phyloP scores from a whole-genome alignment of 768 basidiomycete species.

The Leccinum boreale region DNA sequence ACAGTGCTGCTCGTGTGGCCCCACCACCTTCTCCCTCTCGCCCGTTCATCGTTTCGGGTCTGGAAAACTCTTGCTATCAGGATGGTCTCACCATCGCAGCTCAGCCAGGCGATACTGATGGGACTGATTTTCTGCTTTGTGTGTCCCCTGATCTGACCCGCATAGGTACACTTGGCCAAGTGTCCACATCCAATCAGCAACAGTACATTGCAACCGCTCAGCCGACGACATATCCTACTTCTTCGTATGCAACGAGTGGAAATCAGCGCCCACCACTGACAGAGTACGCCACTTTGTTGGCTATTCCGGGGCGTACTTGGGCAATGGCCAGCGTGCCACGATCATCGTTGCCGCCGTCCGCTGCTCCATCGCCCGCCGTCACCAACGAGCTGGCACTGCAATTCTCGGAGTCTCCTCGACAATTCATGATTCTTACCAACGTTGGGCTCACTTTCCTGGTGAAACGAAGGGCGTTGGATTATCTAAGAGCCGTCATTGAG shows the following conservation, averaged over 20 bases:
- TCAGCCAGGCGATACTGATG: constrained; percentile 73
- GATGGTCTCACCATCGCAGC: constrained; percentile 66
- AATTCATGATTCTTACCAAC: constrained; percentile 88
- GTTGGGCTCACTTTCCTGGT: constrained; percentile 77
- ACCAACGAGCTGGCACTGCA: constrained; percentile 83
- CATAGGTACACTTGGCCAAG: constrained; percentile 66
- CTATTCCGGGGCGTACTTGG: constrained; percentile 83
- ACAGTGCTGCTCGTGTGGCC: constrained; percentile 42
- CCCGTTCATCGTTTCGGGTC: constrained; percentile 53
- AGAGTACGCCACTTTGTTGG: constrained; percentile 74
- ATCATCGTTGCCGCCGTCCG: constrained; percentile 31
- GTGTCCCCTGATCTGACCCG: constrained; percentile 72
- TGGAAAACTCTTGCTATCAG: constrained; percentile 64
- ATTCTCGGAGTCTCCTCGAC: constrained; percentile 68
- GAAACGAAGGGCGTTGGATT: constrained; percentile 83
- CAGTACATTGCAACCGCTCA: constrained; percentile 35
- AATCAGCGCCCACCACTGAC: constrained; percentile 61
- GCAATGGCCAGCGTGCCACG: constrained; percentile 63
- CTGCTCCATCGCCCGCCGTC: constrained; percentile 47
- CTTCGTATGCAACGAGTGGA: constrained; percentile 38
- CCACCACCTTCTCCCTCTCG: constrained; percentile 46
- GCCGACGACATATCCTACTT: constrained; percentile 36
- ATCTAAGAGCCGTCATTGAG: constrained; percentile 78
- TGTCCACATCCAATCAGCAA: constrained; percentile 43
- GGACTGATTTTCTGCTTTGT: constrained; percentile 72